A percentile compares a stretch with the other conserved stretches of the same genome.
Evolutionary conservation across 768 basidiomycete species (phyloP).

Genomic region (Lactarius quietus): DNA sequence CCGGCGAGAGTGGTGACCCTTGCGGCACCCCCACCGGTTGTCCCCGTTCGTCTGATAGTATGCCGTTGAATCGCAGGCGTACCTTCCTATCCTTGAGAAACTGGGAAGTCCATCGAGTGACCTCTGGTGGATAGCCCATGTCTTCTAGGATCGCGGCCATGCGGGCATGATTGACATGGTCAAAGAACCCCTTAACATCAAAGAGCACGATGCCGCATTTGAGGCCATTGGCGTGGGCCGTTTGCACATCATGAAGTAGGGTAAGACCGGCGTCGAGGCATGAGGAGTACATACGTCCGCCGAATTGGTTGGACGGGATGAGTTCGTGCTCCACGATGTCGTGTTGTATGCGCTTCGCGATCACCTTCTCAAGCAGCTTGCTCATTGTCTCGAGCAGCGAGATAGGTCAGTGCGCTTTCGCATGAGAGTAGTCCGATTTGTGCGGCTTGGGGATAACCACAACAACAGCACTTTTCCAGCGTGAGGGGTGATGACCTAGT

Average conservation of each 20-base stretch:
- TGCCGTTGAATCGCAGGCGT: too few species aligned
- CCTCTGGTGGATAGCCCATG: too few species aligned
- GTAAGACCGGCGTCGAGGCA: constrained; percentile 38
- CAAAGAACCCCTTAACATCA: constrained; percentile 36
- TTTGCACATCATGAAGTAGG: not conserved
- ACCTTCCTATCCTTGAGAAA: too few species aligned
- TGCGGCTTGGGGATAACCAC: constrained; percentile 38
- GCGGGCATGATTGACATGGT: not conserved
- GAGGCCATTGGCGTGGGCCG: constrained; percentile 29
- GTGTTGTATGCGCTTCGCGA: constrained; percentile 33
- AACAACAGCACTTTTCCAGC: constrained; percentile 31
- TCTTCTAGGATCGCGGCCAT: not conserved
- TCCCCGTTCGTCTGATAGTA: too few species aligned
- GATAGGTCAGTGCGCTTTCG: constrained; percentile 40
- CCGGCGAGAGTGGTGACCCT: too few species aligned
- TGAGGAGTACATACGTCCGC: constrained; percentile 28
- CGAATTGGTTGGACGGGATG: too few species aligned
- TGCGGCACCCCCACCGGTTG: too few species aligned
- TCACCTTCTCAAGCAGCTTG: constrained; percentile 30
- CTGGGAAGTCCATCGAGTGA: too few species aligned
- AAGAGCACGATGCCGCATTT: constrained; percentile 32
- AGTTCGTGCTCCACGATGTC: constrained; percentile 34
- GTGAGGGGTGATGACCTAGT: constrained; percentile 3
- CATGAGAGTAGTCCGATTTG: constrained; percentile 32
- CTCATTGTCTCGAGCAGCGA: constrained; percentile 29